Base-by-base conservation (phyloP, 345 rosid genomes). In the Excoecaria agallocha region DNA sequence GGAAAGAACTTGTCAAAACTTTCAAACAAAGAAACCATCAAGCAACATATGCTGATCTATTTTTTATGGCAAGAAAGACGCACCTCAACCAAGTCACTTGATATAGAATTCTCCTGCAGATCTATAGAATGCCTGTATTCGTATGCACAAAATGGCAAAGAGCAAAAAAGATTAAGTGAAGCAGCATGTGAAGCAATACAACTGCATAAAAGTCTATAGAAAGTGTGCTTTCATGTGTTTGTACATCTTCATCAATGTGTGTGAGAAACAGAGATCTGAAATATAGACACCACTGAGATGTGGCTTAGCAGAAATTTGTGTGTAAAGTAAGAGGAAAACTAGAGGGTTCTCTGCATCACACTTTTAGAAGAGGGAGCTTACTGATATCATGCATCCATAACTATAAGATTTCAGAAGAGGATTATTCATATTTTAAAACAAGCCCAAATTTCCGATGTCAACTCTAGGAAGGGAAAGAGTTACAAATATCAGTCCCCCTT, bases 51-150 rank as follows among this genome's bases (percentile, higher is more conserved):
- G 22, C 50, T 20, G 41, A n/a, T 45, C 5, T 35, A 69, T 49
- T 61, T 49, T 11, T 73, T 8, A 39, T 52, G n/a, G 48, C 12
- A 38, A 10, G 12, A 8, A 35, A 55, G 54, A 41, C 39, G 46
- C 64, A 78, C 66, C 73, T 60, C 16, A 22, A 61, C 38, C 35
- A 13, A 38, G 54, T 52, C 38, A 58, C 64, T 49, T 54, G 12
- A 30, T n/a, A 12, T 57, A 35, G 48, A 51, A 69, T 12, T 69
- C 30, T 24, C n/a, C 37, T 24, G 46, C n/a, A 65, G 20, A n/a
- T 65, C 35, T 59, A n/a, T 12, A 6, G 46, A 39, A 74, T 61
- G 67, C 63, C 81, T 60, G 69, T 35, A 73, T 52, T 59, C 43
- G 41, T 52, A n/a, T 4, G 24, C 20, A 46, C 9, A 13, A 62